Conservation (phyloP, 2,329 filamentous ascomycete species). For the Fulvia fulva region DNA sequence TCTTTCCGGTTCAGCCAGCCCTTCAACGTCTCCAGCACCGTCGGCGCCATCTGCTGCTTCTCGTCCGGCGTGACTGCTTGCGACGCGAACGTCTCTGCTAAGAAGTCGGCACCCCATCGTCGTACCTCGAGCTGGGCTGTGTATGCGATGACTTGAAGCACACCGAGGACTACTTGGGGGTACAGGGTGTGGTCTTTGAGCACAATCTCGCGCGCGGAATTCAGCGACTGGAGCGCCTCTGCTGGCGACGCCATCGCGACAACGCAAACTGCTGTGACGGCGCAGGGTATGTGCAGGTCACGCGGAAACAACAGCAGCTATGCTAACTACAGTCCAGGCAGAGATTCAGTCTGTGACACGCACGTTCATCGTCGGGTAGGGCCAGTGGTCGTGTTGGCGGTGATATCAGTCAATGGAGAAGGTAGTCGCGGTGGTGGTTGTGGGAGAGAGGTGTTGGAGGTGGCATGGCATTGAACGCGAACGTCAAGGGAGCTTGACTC, state of each 20-base stretch:
- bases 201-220: slow-evolving; percentile 84
- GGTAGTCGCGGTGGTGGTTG: neutral
- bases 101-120: slow-evolving; percentile 93
- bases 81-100: slow-evolving; percentile 92
- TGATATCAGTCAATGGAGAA: neutral
- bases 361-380: slow-evolving; percentile 11
- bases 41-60: slow-evolving; percentile 67
- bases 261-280: slow-evolving; percentile 5
- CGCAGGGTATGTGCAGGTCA: slow-evolving; percentile 10
- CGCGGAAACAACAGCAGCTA: slow-evolving; percentile 24
- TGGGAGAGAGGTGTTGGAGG: neutral
- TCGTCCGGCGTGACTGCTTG: slow-evolving; percentile 72
- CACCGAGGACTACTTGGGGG: slow-evolving; percentile 83
- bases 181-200: slow-evolving; percentile 85
- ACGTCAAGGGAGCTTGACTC: neutral
- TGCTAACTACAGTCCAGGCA: slow-evolving; percentile 21
- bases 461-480: neutral
- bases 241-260: slow-evolving; percentile 35
- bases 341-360: slow-evolving; percentile 8
- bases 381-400: slow-evolving; percentile 1
- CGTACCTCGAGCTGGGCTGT: slow-evolving; percentile 73
- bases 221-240: slow-evolving; percentile 81
- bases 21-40: slow-evolving; percentile 71
- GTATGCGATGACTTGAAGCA: slow-evolving; percentile 84
- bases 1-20: slow-evolving; percentile 46